Conservation (phyloP, 75 land plant species). For the Selaginella tamariscina region DNA sequence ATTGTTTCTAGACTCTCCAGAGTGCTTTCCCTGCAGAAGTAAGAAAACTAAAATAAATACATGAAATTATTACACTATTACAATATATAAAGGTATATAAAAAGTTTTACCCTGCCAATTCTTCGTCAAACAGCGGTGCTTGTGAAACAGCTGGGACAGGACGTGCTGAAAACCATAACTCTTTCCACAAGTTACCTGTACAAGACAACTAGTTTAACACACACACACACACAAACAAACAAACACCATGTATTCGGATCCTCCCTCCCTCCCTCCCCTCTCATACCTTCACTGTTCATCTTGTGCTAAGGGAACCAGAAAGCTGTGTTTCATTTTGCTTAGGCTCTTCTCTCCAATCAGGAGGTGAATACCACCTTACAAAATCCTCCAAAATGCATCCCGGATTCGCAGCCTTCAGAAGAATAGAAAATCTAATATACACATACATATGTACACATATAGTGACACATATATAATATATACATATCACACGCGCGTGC, state of each 20-base stretch:
- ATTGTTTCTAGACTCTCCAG: slow-evolving; percentile 52
- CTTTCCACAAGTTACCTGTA: slow-evolving; percentile 90
- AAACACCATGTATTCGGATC: too few relatives aligned
- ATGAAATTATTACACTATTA: not conserved
- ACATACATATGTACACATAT: too few relatives aligned
- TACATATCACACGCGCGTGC: too few relatives aligned
- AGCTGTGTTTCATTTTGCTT: slow-evolving; percentile 20
- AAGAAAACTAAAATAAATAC: not conserved
- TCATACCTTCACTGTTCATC: slow-evolving; percentile 75
- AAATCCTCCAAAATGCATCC: slow-evolving; percentile 95
- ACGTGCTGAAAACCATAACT: slow-evolving; percentile 83
- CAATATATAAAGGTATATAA: not conserved
- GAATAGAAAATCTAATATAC: not conserved
- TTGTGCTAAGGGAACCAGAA: slow-evolving; percentile 62
- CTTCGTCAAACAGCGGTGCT: slow-evolving; percentile 87
- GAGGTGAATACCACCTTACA: slow-evolving; percentile 96
- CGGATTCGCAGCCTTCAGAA: slow-evolving; percentile 88
- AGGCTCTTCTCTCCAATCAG: slow-evolving; percentile 65
- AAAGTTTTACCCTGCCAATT: slow-evolving; percentile 73
- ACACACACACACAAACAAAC: too few relatives aligned
- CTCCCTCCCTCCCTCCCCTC: too few relatives aligned
- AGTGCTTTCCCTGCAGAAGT: slow-evolving; percentile 66
- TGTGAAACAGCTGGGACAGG: slow-evolving; percentile 87
- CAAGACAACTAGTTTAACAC: too few relatives aligned
- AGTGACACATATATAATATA: not conserved